Base-by-base conservation (phyloP, 495 filamentous ascomycete genomes). In the Aspergillus baeticus region DNA sequence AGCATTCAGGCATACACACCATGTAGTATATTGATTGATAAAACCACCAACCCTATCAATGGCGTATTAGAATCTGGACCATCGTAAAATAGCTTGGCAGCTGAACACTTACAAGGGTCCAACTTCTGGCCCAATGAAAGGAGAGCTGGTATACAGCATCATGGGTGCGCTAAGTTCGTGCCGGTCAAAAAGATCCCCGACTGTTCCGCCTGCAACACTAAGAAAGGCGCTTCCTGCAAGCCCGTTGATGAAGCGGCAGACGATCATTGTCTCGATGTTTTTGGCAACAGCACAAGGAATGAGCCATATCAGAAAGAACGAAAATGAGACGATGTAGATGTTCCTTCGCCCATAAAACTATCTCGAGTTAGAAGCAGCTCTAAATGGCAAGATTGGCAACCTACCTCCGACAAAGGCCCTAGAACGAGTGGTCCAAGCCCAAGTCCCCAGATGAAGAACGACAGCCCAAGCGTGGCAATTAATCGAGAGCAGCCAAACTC, bases 261-360 rank as follows among this genome's bases (percentile, higher is more conserved):
- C 69, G 35, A 97, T 72, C 83, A 97, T 86, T 8, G 93, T 96
- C 59, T 83, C 66, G 20, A 92, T 87, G 62, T 96, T 96, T 20
- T 80, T 72, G 8, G 94, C 91, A 21, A 97, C 84, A 1, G 94
- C 93, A 58, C 87, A 91, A 8, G 94, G 94, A 47, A 98, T 86
- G 29, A 96, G 62, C 84, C 89, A 96, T 58, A 97, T 82, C 50
- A 93, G 62, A 69, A 94, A 97, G 57, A 88, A 80, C 0, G 76
- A 69, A 70, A 93, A 95, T 0, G 90, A 91, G 17, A 68, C 65
- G 23, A 96, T 77, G 62, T 96, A 98, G 57, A 97, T 90, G 23
- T 86, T 86, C 35, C 92, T 75, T 13, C 94, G 83, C 17, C 94
- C 94, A 67, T 92, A 96, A 67, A 98, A 98, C 77, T 96, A 76